A percentile compares a stretch with the other conserved stretches of the same genome.
Evolutionary conservation across 768 basidiomycete species (phyloP).

Genomic region (Kwoniella botswanensis): DNA sequence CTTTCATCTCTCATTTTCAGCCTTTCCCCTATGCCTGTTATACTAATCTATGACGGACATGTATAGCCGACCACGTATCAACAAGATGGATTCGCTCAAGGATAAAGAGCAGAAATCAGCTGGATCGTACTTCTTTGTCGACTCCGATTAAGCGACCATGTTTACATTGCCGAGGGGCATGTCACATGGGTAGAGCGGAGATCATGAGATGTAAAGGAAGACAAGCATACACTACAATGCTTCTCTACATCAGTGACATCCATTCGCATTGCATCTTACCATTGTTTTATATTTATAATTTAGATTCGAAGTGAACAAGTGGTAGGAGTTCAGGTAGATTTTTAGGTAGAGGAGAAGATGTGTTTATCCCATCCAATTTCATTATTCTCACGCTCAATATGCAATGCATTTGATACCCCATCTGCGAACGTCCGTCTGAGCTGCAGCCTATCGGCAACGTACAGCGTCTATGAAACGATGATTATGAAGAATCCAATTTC

Average conservation of each 20-base stretch:
- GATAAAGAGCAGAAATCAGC: constrained; percentile 60
- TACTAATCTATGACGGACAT: background rate
- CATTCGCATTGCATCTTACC: background rate
- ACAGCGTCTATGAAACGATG: no score
- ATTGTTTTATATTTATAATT: background rate
- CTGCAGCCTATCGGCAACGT: background rate
- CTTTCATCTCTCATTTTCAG: no score
- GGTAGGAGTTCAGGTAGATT: no score
- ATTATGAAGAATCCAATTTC: no score
- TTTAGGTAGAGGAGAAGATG: no score
- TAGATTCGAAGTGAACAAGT: background rate
- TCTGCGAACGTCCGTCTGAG: background rate
- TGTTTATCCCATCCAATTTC: no score
- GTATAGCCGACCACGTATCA: constrained; percentile 58
- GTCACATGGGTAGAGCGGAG: background rate
- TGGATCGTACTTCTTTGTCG: constrained; percentile 55
- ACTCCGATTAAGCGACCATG: constrained; percentile 36
- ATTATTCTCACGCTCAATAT: background rate
- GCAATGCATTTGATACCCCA: constrained; percentile 6
- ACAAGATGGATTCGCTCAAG: constrained; percentile 61
- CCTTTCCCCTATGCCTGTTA: background rate
- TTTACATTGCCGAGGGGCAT: background rate
- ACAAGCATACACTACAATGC: no score
- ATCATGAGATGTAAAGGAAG: background rate
- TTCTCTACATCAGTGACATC: no score